Conservation (phyloP, 176 grass and related monocot species). For the Oryza australiensis region DNA sequence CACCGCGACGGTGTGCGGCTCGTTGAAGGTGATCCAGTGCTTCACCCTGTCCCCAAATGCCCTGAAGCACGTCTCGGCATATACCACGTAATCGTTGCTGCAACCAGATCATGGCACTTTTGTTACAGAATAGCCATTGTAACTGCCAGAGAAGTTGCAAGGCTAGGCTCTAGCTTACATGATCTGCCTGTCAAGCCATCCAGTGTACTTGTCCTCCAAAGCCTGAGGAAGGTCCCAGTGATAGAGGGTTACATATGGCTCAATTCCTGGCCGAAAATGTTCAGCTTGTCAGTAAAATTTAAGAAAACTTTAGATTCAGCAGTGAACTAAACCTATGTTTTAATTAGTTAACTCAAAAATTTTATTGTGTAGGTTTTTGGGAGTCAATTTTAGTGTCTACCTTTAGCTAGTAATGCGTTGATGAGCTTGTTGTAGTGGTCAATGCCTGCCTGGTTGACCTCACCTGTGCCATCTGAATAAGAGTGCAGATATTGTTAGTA, state of each 20-base stretch:
- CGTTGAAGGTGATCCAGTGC: conserved; percentile 77
- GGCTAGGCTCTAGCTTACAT: conserved; percentile 38
- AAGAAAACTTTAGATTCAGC: background rate
- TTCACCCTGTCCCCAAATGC: conserved; percentile 71
- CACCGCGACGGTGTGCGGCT: conserved; percentile 68
- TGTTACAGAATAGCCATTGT: background rate
- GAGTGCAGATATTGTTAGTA: background rate
- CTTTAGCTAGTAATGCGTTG: conserved; percentile 64
- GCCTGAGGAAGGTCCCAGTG: conserved; percentile 86
- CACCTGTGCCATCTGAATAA: conserved; percentile 57
- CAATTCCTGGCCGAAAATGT: conserved; percentile 38
- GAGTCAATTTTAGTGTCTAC: conserved; percentile 12
- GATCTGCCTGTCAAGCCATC: conserved; percentile 61
- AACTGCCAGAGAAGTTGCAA: background rate
- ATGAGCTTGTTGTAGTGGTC: conserved; percentile 76
- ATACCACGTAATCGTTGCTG: conserved; percentile 57
- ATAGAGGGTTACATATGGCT: conserved; percentile 67
- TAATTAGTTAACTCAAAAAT: background rate
- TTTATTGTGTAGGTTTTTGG: background rate
- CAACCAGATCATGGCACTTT: background rate
- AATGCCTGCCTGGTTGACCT: conserved; percentile 66
- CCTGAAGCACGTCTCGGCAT: conserved; percentile 64
- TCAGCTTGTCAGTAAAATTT: background rate
- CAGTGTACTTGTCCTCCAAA: conserved; percentile 60
- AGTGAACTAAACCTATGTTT: background rate